Percentiles rank a stretch among this genome's conserved stretches.
Conservation (phyloP, 306 rosid species). For the Cicer chorassanicum region DNA sequence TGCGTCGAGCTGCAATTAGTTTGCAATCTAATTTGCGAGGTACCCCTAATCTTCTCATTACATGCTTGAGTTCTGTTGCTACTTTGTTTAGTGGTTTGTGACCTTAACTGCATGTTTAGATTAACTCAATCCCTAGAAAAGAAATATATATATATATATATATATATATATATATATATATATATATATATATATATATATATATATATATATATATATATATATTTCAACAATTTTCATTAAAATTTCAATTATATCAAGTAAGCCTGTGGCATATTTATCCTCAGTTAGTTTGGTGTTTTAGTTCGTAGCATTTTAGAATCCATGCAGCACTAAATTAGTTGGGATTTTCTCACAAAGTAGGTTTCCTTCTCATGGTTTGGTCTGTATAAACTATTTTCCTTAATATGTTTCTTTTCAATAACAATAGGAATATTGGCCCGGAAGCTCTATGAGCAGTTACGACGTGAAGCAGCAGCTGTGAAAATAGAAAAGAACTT, state of each 20-base stretch:
- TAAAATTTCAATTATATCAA: background rate
- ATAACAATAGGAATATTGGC: conserved; percentile 72
- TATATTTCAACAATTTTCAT: background rate
- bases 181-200: background rate
- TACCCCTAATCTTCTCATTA: conserved; percentile 48
- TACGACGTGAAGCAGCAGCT: conserved; percentile 91
- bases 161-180: background rate
- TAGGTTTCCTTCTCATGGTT: conserved; percentile 28
- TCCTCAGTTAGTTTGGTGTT: conserved; percentile 28
- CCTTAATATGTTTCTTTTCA: conserved; percentile 44
- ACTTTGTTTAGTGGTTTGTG: conserved; percentile 37
- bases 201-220: background rate
- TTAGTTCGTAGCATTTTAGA: conserved; percentile 40
- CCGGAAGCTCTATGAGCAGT: conserved; percentile 77
- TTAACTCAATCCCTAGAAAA: background rate
- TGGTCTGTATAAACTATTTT: conserved; percentile 37
- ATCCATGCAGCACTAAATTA: conserved; percentile 11
- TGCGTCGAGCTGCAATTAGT: conserved; percentile 83
- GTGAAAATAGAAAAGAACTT: conserved; percentile 85
- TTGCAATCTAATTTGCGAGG: conserved; percentile 95
- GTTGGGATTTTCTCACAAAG: conserved; percentile 3
- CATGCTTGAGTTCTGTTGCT: conserved; percentile 39
- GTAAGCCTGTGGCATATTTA: conserved; percentile 11
- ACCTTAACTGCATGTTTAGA: conserved; percentile 7
- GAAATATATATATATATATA: background rate